phyloP scores from a whole-genome alignment of 169 alveolate species.

The Cryptosporidium baileyi region DNA sequence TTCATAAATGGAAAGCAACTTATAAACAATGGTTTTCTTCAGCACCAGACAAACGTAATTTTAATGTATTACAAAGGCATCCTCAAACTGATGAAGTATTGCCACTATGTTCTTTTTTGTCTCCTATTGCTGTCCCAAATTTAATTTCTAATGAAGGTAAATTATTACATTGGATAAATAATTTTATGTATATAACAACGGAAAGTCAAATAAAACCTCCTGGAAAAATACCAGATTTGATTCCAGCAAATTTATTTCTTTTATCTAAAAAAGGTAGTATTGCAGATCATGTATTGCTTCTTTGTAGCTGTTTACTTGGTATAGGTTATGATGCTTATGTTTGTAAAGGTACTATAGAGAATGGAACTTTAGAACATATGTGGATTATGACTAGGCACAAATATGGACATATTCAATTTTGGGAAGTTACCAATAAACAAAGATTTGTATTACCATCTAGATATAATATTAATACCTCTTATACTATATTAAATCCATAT shows the following conservation, averaged over 20 bases:
- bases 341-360: slow-evolving; percentile 77
- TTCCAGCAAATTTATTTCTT: slow-evolving; percentile 76
- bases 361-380: slow-evolving; percentile 75
- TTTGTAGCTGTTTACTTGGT: slow-evolving; percentile 76
- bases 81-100: slow-evolving; percentile 50
- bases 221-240: slow-evolving; percentile 56
- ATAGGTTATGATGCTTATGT: slow-evolving; percentile 78
- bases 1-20: slow-evolving; percentile 78
- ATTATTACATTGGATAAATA: slow-evolving; percentile 76
- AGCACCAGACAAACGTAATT: slow-evolving; percentile 71
- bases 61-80: slow-evolving; percentile 43
- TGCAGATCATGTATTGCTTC: slow-evolving; percentile 74
- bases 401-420: slow-evolving; percentile 76
- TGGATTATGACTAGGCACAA: slow-evolving; percentile 80
- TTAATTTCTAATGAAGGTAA: slow-evolving; percentile 74
- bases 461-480: slow-evolving; percentile 17
- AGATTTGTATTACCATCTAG: slow-evolving; percentile 73
- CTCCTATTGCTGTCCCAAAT: slow-evolving; percentile 76
- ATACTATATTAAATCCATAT: slow-evolving; percentile 16
- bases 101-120: slow-evolving; percentile 73
- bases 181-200: slow-evolving; percentile 74
- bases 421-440: slow-evolving; percentile 79
- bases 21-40: slow-evolving; percentile 82
- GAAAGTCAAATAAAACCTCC: slow-evolving; percentile 71
- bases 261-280: slow-evolving; percentile 77